A percentile compares a stretch with the other conserved stretches of the same genome.
These are phyloP conservation scores for Leccinellum luteum DNA, from an alignment of 768 basidiomycete genomes.

Conservation along the genomic window DNA sequence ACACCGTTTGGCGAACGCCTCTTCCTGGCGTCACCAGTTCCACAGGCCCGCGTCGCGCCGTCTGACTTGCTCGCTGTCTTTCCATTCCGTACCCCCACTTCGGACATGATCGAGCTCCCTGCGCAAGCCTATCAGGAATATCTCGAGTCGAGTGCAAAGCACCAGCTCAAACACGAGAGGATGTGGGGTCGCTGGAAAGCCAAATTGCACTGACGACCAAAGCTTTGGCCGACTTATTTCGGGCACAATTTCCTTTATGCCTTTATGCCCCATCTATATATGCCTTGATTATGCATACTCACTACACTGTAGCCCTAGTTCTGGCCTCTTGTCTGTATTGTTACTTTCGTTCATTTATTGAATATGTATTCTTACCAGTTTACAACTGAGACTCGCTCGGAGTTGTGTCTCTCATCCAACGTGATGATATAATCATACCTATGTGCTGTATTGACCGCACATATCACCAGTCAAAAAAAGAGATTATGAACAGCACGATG, in stretches of 20 bases:
- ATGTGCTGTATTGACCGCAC: neutral
- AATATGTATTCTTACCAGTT: slow-evolving; percentile 5
- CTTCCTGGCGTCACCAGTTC: slow-evolving; percentile 60
- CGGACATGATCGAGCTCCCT: slow-evolving; percentile 66
- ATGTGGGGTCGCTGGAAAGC: slow-evolving; percentile 53
- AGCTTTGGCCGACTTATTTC: neutral
- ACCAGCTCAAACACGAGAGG: slow-evolving; percentile 55
- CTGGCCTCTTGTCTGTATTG: slow-evolving; percentile 14
- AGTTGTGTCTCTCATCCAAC: neutral
- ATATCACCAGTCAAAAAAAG: slow-evolving; percentile 5
- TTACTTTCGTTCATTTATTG: slow-evolving; percentile 17
- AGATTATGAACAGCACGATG: slow-evolving; percentile 6
- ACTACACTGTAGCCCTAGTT: slow-evolving; percentile 23
- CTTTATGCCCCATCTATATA: neutral
- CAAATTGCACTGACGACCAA: slow-evolving; percentile 17
- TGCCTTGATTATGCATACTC: slow-evolving; percentile 6
- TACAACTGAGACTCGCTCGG: neutral
- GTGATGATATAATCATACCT: neutral
- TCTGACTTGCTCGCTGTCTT: slow-evolving; percentile 61
- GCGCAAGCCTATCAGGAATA: slow-evolving; percentile 58
- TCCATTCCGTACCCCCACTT: slow-evolving; percentile 29
- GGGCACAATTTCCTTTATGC: neutral
- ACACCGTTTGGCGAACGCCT: slow-evolving; percentile 61
- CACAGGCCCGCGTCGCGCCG: slow-evolving; percentile 59
- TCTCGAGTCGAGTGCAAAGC: slow-evolving; percentile 48